A percentile compares a stretch with the other conserved stretches of the same genome.
These are phyloP conservation scores for Luzula sylvatica DNA, from an alignment of 176 grass and related monocot genomes.

Conservation along the genomic window DNA sequence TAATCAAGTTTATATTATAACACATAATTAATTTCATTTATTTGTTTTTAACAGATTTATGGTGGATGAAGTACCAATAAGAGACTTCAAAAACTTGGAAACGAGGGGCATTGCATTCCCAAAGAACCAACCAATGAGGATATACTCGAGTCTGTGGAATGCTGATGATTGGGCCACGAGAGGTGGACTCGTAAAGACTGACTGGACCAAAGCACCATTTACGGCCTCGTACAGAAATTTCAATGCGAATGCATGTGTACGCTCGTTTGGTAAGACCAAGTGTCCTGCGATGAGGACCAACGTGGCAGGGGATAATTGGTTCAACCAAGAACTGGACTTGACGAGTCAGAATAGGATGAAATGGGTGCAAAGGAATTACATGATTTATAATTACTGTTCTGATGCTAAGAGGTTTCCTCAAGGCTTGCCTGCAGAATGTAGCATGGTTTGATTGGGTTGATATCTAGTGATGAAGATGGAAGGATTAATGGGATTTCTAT, in stretches of 20 bases:
- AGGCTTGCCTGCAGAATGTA: slow-evolving; percentile 65
- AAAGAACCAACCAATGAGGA: slow-evolving; percentile 69
- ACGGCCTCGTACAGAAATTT: slow-evolving; percentile 50
- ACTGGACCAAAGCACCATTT: slow-evolving; percentile 72
- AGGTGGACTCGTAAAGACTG: slow-evolving; percentile 72
- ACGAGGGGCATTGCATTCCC: slow-evolving; percentile 61
- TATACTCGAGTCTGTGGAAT: slow-evolving; percentile 90
- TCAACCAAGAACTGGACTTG: slow-evolving; percentile 73
- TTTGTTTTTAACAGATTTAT: slow-evolving; percentile 46
- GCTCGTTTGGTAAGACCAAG: slow-evolving; percentile 18
- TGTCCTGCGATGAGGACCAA: slow-evolving; percentile 23
- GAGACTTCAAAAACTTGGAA: slow-evolving; percentile 75
- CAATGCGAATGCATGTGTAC: slow-evolving; percentile 60
- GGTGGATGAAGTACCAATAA: slow-evolving; percentile 68
- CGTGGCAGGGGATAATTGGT: slow-evolving; percentile 38
- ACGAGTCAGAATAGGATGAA: slow-evolving; percentile 49
- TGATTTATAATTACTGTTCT: slow-evolving; percentile 92
- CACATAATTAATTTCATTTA: not conserved
- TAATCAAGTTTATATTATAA: no score
- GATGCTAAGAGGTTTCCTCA: slow-evolving; percentile 50
- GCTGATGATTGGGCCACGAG: slow-evolving; percentile 91
- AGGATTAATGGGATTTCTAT: no score
- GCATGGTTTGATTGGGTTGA: slow-evolving; percentile 4
- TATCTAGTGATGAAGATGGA: not conserved
- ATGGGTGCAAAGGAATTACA: slow-evolving; percentile 69